Conservation (phyloP, 208 protist genomes). For the Naegleria gruberi region DNA sequence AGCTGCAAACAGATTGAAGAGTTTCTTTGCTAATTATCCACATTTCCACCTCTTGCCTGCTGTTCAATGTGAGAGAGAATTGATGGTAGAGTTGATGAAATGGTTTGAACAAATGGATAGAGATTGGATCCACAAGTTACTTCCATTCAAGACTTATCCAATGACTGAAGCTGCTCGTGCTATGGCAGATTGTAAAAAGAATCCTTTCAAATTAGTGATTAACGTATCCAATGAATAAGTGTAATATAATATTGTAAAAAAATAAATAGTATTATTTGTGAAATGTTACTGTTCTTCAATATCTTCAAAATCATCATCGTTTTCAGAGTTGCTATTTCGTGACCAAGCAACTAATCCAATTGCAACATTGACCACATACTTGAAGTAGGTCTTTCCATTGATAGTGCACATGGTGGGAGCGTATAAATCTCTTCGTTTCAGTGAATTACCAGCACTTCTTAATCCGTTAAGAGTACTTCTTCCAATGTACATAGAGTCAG, state of each 20-base stretch:
- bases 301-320: neutral
- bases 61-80: neutral
- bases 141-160: too few species aligned
- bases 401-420: neutral
- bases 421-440: neutral
- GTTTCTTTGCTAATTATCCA: slow-evolving; percentile 3
- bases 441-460: neutral
- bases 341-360: neutral
- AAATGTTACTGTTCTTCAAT: neutral
- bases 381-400: neutral
- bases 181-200: too few species aligned
- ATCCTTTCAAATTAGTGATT: too few species aligned
- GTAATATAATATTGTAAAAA: too few species aligned
- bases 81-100: neutral
- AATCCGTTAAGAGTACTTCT: neutral
- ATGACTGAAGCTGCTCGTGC: too few species aligned
- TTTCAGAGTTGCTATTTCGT: neutral
- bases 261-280: too few species aligned
- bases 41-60: neutral
- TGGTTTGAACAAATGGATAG: too few species aligned
- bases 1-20: neutral
- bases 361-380: neutral
- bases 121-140: too few species aligned
- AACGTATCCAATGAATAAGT: too few species aligned
- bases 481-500: neutral